Evolutionary conservation across 2,329 filamentous ascomycete species (phyloP), one percentile per base, ranked within the genome.

Genomic region (Cercospora zeina): DNA sequence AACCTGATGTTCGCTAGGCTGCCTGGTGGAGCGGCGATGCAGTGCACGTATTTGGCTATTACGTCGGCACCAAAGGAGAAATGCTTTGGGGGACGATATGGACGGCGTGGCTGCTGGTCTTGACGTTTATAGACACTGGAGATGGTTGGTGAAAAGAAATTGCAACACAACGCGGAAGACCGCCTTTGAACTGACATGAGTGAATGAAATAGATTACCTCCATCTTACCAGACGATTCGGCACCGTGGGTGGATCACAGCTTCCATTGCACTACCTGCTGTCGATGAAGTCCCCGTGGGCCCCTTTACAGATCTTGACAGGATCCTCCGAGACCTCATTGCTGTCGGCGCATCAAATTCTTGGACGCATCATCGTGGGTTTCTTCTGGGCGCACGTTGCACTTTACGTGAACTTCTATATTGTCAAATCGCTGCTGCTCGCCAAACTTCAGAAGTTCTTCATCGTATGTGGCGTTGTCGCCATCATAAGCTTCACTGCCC

Each of bases 201-300:
- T n/a, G n/a, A n/a, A 24, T 5, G 16, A 24, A 45, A 45, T 42
- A 86, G 85, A 87, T 72, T 87, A 87, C 61, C 77, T 87, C 31
- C 85, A 87, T 71, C 74, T 87, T 24, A 87, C 85, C 24, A 87
- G 86, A 74, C 81, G 85, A 4, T 79, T 87, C 58, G 85, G 82
- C 16, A 83, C 84, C 51, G 78, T 87, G 54, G 83, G 78, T 21
- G 78, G 84, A 5, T 86, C 85, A 8, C 85, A 87, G 67, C 71
- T 85, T 1, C 85, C 85, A 1, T 71, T 87, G 2, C 84, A 87
- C 59, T 84, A 86, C 61, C 77, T 87, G 6, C 79, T 88, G 62
- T 75, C 81, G 14, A 76, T 82, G 60, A 80, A 81, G 58, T 78
- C 80, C 7, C 75, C 79, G 4, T 84, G 81, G 57, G 80, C 78